Conservation (phyloP, 176 grass and related monocot species). For the Pontederia crassipes region DNA sequence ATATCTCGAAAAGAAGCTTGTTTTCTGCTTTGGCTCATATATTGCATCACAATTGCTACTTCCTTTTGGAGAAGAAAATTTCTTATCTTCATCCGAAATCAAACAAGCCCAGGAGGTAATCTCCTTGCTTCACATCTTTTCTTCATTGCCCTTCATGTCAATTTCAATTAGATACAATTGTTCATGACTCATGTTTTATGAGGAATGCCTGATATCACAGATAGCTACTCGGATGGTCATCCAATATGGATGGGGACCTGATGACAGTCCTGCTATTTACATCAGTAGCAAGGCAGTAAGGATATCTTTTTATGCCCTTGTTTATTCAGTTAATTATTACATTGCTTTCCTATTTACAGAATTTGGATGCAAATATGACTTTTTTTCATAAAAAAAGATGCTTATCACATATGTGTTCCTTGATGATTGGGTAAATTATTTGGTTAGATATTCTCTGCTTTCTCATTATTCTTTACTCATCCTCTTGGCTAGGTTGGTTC, state of each 20-base stretch:
- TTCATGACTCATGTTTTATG: neutral
- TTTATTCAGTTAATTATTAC: too few relatives aligned
- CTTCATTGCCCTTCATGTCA: neutral
- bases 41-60: constrained; percentile 29
- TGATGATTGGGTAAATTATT: neutral
- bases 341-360: neutral
- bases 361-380: neutral
- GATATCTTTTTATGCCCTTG: neutral
- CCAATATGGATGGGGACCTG: constrained; percentile 36
- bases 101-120: constrained; percentile 33
- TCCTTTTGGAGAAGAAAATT: constrained; percentile 33
- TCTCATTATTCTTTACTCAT: neutral
- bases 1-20: constrained; percentile 33
- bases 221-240: constrained; percentile 32
- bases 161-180: too few relatives aligned
- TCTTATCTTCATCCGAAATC: constrained; percentile 26
- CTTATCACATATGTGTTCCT: neutral
- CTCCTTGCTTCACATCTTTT: neutral
- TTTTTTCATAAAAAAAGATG: neutral
- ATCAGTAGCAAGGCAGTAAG: constrained; percentile 29
- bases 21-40: constrained; percentile 32
- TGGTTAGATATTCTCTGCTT: neutral
- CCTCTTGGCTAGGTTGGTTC: constrained; percentile 10
- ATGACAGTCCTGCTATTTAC: constrained; percentile 32
- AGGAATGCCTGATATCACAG: constrained; percentile 11